Conservation (phyloP, 768 basidiomycete genomes). For the Hericium erinaceus region DNA sequence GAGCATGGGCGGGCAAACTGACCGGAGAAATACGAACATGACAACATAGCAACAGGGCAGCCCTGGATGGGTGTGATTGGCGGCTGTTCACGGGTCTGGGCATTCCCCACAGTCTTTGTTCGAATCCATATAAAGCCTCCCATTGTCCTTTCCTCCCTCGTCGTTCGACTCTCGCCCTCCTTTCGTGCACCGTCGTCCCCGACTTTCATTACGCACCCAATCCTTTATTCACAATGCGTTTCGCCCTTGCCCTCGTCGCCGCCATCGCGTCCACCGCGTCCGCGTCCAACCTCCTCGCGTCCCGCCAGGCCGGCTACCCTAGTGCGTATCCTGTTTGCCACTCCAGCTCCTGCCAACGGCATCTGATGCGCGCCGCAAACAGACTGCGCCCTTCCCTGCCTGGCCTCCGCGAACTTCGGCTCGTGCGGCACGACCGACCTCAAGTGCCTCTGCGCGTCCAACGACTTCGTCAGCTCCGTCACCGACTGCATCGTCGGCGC, state of each 20-base stretch:
- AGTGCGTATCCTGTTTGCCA: neutral
- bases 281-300: constrained; percentile 10
- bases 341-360: neutral
- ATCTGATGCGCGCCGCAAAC: neutral
- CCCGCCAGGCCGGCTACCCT: constrained; percentile 8
- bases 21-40: too few relatives aligned
- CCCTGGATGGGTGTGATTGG: too few relatives aligned
- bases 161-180: constrained; percentile 17
- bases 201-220: constrained; percentile 6
- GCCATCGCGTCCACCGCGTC: constrained; percentile 29
- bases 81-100: too few relatives aligned
- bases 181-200: constrained; percentile 16
- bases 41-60: too few relatives aligned
- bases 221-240: constrained; percentile 38
- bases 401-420: constrained; percentile 33
- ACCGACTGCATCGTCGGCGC: constrained; percentile 37
- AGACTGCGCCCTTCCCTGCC: constrained; percentile 48
- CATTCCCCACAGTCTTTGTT: neutral
- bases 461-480: constrained; percentile 34
- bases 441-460: constrained; percentile 46
- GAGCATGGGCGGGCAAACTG: too few relatives aligned
- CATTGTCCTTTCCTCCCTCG: neutral
- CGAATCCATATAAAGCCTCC: constrained; percentile 2
- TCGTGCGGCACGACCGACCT: constrained; percentile 41
- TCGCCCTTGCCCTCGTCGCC: constrained; percentile 32